A percentile compares a stretch with the other conserved stretches of the same genome.
Evolutionary conservation across 2,329 filamentous ascomycete species (phyloP).

Genomic region (Cercospora sp.): DNA sequence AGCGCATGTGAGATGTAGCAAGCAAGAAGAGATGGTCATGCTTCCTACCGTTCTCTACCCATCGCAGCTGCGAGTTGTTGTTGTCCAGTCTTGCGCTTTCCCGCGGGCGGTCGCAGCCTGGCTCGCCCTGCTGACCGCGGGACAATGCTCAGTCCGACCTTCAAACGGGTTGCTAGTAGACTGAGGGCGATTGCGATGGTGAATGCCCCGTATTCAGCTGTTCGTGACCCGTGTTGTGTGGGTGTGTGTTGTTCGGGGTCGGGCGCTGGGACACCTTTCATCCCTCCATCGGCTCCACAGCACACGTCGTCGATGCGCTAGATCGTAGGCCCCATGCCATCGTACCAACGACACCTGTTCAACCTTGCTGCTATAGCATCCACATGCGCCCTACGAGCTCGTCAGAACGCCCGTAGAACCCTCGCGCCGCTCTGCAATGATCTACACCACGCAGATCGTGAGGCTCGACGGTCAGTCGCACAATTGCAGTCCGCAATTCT

Average conservation of each 20-base stretch:
- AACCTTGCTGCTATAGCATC: neutral
- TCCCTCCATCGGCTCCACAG: slow-evolving; percentile 5
- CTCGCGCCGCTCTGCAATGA: slow-evolving; percentile 29
- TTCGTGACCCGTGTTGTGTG: neutral
- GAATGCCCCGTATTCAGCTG: neutral
- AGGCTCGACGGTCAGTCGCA: slow-evolving; percentile 74
- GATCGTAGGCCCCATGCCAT: neutral
- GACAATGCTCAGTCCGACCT: neutral
- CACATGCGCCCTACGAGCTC: neutral
- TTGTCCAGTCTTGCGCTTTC: neutral
- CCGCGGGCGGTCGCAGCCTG: neutral
- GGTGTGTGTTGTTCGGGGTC: neutral
- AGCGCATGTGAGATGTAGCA: neutral
- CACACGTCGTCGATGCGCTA: neutral
- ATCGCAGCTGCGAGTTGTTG: neutral
- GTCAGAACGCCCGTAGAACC: neutral
- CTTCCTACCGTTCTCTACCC: neutral
- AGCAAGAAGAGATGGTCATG: neutral
- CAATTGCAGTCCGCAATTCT: slow-evolving; percentile 31
- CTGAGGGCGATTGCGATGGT: neutral
- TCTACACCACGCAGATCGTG: slow-evolving; percentile 78
- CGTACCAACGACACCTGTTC: slow-evolving; percentile 10
- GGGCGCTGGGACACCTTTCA: neutral
- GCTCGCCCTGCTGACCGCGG: neutral
- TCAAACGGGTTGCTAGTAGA: neutral